Percentiles rank a stretch among this genome's conserved stretches.
Evolutionary conservation across 148 eudicot genomes (phyloP).

Genomic region (Simmondsia chinensis): DNA sequence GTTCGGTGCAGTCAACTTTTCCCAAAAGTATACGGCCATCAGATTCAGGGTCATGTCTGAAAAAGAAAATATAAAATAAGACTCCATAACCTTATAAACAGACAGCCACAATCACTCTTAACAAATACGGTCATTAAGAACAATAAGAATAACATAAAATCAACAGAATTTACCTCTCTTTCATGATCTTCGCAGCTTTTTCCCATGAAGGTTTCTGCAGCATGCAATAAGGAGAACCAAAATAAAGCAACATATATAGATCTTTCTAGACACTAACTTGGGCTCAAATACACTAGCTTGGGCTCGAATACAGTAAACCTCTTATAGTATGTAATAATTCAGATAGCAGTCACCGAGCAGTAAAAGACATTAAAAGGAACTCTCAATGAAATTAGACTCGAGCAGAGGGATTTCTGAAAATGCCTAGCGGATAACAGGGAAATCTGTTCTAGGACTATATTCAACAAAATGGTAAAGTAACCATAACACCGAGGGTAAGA

Average conservation of each 20-base stretch:
- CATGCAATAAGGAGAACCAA: background rate
- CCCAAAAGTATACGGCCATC: slow-evolving; percentile 94
- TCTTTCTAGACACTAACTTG: no score
- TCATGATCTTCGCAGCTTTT: slow-evolving; percentile 68
- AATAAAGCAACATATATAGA: background rate
- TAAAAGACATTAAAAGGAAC: no score
- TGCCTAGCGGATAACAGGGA: no score
- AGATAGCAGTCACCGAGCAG: no score
- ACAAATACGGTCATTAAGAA: slow-evolving; percentile 1
- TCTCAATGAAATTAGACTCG: no score
- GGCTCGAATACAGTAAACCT: no score
- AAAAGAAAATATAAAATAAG: slow-evolving; percentile 11
- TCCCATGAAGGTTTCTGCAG: slow-evolving; percentile 98
- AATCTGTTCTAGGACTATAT: no score
- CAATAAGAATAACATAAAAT: background rate
- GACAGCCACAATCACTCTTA: background rate
- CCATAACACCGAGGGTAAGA: no score
- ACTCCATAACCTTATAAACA: background rate
- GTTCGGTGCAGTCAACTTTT: slow-evolving; percentile 89
- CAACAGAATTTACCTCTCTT: slow-evolving; percentile 56
- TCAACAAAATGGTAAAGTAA: no score
- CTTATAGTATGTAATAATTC: no score
- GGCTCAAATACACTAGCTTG: no score
- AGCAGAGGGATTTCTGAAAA: no score
- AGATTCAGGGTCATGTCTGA: slow-evolving; percentile 76